A percentile compares a stretch with the other conserved stretches of the same genome.
Conservation (phyloP, 2,329 filamentous ascomycete species). For the Gaeumannomyces sp. region DNA sequence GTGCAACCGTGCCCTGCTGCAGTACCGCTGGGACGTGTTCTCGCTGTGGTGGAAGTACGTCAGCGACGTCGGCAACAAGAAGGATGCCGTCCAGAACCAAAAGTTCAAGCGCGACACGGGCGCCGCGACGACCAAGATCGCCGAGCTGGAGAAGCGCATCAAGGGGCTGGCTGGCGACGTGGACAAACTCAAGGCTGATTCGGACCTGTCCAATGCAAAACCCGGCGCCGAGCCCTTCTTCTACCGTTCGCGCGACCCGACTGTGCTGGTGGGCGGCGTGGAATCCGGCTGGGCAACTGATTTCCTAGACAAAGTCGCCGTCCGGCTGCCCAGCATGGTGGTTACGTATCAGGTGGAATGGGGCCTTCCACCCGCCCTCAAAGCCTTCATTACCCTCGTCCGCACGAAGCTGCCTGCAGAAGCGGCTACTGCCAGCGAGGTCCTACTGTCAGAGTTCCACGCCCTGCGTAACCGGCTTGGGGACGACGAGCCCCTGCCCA, state of each 20-base stretch:
- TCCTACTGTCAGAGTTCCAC: background rate
- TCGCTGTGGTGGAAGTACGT: slow-evolving; percentile 35
- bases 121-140: background rate
- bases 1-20: slow-evolving; percentile 14
- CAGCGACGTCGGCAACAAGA: slow-evolving; percentile 17
- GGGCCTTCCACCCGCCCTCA: background rate
- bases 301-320: slow-evolving; percentile 22
- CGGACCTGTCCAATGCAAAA: slow-evolving; percentile 16
- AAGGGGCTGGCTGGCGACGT: background rate
- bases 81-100: slow-evolving; percentile 1
- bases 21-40: slow-evolving; percentile 33
- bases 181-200: slow-evolving; percentile 8
- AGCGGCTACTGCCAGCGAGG: background rate
- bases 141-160: background rate
- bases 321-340: slow-evolving; percentile 17
- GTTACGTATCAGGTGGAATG: no score
- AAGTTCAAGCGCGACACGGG: slow-evolving; percentile 2
- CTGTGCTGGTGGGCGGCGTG: slow-evolving; percentile 30
- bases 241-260: slow-evolving; percentile 29
- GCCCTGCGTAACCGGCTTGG: background rate
- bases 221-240: slow-evolving; percentile 21
- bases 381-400: background rate
- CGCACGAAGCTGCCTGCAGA: background rate
- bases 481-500: background rate
- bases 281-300: slow-evolving; percentile 32